Evolutionary conservation across 495 filamentous ascomycete species (phyloP), one percentile per base, ranked within the genome.

Genomic region (Hypomontagnella monticulosa): DNA sequence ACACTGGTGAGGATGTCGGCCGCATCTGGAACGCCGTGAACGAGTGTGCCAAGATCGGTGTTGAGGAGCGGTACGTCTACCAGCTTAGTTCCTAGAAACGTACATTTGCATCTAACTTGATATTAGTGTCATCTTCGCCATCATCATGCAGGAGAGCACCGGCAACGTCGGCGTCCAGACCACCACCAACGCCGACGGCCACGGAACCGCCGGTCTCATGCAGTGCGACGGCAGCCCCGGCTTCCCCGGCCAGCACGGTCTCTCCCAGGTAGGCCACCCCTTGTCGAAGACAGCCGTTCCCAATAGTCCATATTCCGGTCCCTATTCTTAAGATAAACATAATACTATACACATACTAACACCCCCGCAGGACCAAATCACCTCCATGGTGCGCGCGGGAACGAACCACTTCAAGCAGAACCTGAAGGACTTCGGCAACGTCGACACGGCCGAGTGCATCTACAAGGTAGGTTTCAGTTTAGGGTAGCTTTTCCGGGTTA

Each of bases 101-200:
- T 11, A n/a, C n/a, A n/a, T n/a, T n/a, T n/a, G n/a, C n/a, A 19
- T 12, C 59, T 58, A 55, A 63, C 34, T 10, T 1, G 15, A 11
- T 4, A 30, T 3, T 34, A 64, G 60, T 27, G 72, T 79, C 64
- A 80, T 80, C 67, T 69, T 80, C 43, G 69, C 59, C 58, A 77
- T 78, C 59, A 79, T 80, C 68, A 79, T 81, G 75, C 77, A 81
- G 59, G 79, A 81, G 67, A 71, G 64, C 63, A 73, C 69, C 51
- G 79, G 79, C 42, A 66, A 78, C 59, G 78, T 81, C 16, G 71
- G 74, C 19, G 78, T 79, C 8, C 27, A 37, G 4, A 76, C 68
- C 38, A 80, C 79, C 12, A 42, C n/a, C 51, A 73, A 71, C 66
- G 20, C 30, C 23, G 75, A 77, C 57, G 69, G 70, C 12, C 69